Base-by-base conservation (phyloP, 352 stramenopile species). In the Phytophthora agathidicida region DNA sequence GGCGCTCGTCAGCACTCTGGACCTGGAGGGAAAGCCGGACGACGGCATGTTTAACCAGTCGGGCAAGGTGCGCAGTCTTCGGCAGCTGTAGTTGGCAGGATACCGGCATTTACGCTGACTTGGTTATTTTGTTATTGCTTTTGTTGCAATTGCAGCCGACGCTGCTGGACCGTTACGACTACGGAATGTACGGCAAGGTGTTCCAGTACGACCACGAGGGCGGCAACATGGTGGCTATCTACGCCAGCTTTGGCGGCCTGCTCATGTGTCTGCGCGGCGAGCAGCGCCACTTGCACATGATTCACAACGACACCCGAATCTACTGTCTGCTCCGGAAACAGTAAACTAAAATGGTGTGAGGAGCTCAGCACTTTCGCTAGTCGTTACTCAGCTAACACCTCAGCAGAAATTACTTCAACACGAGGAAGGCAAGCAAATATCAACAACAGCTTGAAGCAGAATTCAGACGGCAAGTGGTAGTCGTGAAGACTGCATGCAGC, bases 181-280 rank as follows among this genome's bases (percentile, higher is more conserved):
- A 99, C 72, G 96, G 98, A 30, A 99, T 99, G 96, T 98, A 99
- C 78, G 97, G 97, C 64, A 96, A 98, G 60, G 93, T 99, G 22
- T 99, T 98, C 83, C 91, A 98, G 73, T 98, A 98, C 65, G 86
- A 96, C 60, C 96, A 98, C 74, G 86, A 97, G 58, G 96, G 96
- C 50, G 93, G 96, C 71, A 96, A 96, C 60, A 88, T 90, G 54
- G 88, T 98, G 30, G 82, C 92, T 23, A 97, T 99, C 72, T 97
- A 97, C 50, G 90, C 96, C 44, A 98, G 90, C 52, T 99, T 98
- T 77, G 97, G 97, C 49, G 97, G 97, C 28, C 75, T 99, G 60
- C 84, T 99, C 57, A 99, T 99, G 96, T 94, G 94, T 67, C 79
- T 99, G 61, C 96, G 93, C 26, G 96, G 96, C 46, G 96, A 99